Conservation (phyloP, 2,329 filamentous ascomycete species). For the Tolypocladium amazonense region DNA sequence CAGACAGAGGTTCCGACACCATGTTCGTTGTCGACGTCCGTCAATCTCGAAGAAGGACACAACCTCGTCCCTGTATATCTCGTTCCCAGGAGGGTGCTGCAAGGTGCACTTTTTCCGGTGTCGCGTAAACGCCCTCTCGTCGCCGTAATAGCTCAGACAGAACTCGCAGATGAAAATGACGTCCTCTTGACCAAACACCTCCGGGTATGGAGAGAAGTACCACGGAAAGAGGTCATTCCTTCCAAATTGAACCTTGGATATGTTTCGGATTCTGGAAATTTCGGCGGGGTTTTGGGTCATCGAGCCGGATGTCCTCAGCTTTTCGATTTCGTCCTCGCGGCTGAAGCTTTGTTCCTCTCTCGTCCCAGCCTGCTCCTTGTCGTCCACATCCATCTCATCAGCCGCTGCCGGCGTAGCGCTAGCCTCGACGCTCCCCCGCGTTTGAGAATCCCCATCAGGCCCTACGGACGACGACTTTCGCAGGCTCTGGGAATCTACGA, state of each 20-base stretch:
- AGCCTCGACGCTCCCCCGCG: conserved; percentile 30
- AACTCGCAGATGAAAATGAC: conserved; percentile 96
- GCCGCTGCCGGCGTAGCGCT: conserved; percentile 32
- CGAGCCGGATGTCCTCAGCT: conserved; percentile 83
- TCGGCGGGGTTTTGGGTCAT: conserved; percentile 99
- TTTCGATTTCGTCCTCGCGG: conserved; percentile 89
- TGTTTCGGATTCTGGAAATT: conserved; percentile 88
- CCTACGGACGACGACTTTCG: conserved; percentile 31
- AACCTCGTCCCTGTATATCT: conserved; percentile 91
- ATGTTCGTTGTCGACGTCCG: conserved; percentile 83
- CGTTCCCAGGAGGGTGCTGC: conserved; percentile 89
- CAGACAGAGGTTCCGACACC: conserved; percentile 92
- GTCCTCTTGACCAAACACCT: conserved; percentile 78
- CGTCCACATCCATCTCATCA: conserved; percentile 46
- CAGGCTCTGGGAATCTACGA: conserved; percentile 35
- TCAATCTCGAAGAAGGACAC: conserved; percentile 98
- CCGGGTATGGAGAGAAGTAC: conserved; percentile 98
- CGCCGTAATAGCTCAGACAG: conserved; percentile 83
- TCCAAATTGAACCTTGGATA: conserved; percentile 90
- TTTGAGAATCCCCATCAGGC: conserved; percentile 33
- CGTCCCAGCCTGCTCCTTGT: conserved; percentile 33
- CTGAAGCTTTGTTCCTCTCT: conserved; percentile 50
- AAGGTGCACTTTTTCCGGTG: conserved; percentile 86
- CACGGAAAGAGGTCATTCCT: conserved; percentile 87
- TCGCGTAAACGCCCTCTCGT: conserved; percentile 69